These are phyloP conservation scores for Keithomyces neogunnii DNA, from an alignment of 2,329 filamentous ascomycete species.

Conservation along the genomic window DNA sequence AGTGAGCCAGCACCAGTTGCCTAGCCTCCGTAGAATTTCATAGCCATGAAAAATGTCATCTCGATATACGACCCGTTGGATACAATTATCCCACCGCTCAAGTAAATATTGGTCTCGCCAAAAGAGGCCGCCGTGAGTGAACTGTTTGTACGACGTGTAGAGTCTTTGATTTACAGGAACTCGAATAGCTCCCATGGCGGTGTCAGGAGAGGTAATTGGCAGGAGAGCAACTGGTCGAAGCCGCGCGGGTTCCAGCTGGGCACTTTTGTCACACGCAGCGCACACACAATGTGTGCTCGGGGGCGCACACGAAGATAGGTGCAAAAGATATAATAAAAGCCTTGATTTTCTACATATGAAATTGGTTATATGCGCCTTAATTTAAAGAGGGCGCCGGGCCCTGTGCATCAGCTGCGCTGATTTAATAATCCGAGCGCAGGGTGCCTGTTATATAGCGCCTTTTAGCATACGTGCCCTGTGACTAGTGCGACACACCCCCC, in stretches of 20 bases:
- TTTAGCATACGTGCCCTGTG: too few species aligned
- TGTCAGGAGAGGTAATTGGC: not conserved
- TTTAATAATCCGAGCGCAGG: too few species aligned
- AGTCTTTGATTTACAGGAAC: not conserved
- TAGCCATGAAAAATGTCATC: not conserved
- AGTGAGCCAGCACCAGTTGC: not conserved
- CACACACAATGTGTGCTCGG: too few species aligned
- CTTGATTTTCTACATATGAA: too few species aligned
- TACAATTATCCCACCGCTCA: not conserved
- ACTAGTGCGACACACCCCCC: too few species aligned
- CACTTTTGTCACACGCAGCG: too few species aligned
- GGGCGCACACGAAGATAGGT: too few species aligned
- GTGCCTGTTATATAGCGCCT: too few species aligned
- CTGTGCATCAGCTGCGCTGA: too few species aligned
- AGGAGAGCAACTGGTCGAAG: not conserved
- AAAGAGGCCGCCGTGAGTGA: not conserved
- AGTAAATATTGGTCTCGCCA: not conserved
- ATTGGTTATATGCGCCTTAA: too few species aligned
- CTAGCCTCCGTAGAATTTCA: not conserved
- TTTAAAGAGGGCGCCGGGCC: too few species aligned
- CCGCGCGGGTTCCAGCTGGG: not conserved
- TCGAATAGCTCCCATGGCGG: not conserved
- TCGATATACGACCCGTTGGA: not conserved
- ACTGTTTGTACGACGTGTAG: not conserved
- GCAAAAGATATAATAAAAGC: too few species aligned